These are phyloP conservation scores for Diaporthe humulicola DNA, from an alignment of 2,329 filamentous ascomycete genomes.

Conservation along the genomic window DNA sequence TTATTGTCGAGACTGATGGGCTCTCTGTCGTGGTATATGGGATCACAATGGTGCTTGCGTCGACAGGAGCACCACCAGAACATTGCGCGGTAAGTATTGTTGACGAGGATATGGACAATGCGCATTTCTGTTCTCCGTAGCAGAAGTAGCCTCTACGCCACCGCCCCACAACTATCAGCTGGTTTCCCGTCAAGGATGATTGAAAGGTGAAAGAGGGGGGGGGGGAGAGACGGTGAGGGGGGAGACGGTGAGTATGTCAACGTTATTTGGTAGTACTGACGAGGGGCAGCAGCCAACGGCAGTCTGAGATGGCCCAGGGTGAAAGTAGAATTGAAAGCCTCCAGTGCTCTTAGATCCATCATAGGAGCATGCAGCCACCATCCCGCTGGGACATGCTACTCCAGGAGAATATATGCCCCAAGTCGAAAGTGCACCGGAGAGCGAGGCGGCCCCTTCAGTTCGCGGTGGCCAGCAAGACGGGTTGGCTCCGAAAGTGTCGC, in stretches of 20 bases:
- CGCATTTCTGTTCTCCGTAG: not conserved
- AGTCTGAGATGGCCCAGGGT: not conserved
- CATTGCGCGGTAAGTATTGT: not conserved
- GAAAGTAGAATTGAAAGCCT: not conserved
- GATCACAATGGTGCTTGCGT: not conserved
- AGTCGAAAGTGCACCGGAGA: not conserved
- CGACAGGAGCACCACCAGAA: not conserved
- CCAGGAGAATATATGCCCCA: constrained; percentile 8
- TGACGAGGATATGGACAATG: not conserved
- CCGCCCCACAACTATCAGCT: not conserved
- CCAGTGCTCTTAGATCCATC: not conserved
- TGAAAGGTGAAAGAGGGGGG: not conserved
- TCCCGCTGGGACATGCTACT: not conserved
- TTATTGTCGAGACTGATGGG: not conserved
- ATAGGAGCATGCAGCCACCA: not conserved
- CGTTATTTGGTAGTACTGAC: not conserved
- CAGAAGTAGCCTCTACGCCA: not conserved
- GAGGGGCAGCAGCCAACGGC: constrained; percentile 8
- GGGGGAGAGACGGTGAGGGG: too few relatives aligned
- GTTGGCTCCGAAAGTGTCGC: not conserved
- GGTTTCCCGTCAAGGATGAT: too few relatives aligned
- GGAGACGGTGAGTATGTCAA: too few relatives aligned
- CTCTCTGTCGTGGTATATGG: not conserved
- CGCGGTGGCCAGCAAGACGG: constrained; percentile 2
- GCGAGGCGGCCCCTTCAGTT: constrained; percentile 7